Percentiles rank a stretch among this genome's conserved stretches.
Conservation (phyloP, 2,329 filamentous ascomycete species). For the Fonsecaea erecta region DNA sequence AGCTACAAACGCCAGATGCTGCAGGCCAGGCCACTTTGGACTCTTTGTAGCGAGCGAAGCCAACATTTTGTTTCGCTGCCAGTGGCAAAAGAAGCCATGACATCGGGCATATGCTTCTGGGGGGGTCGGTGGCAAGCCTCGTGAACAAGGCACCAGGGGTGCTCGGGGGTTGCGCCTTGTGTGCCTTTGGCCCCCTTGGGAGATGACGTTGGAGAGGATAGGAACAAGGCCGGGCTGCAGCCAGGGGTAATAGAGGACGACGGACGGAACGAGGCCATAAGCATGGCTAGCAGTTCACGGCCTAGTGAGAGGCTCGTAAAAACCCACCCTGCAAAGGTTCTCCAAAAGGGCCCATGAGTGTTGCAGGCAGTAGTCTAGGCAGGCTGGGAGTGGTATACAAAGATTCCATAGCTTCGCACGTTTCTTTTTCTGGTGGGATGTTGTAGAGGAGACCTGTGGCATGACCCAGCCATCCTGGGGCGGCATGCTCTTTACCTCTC, state of each 20-base stretch:
- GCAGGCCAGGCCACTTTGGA: conserved; percentile 2
- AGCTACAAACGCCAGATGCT: conserved; percentile 13
- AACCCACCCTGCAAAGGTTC: not conserved
- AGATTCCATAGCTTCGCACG: not conserved
- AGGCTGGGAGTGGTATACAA: not conserved
- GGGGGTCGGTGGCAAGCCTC: not conserved
- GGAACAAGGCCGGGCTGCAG: not conserved
- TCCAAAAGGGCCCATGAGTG: not conserved
- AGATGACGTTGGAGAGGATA: not conserved
- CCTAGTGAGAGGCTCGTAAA: not conserved
- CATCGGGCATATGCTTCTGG: not conserved
- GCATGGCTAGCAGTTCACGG: not conserved
- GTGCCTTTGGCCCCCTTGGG: not conserved
- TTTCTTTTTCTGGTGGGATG: not conserved
- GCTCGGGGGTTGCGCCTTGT: conserved; percentile 3
- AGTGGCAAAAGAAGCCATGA: conserved; percentile 16
- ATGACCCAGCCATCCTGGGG: no score
- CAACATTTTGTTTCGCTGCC: conserved; percentile 10
- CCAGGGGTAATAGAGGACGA: not conserved
- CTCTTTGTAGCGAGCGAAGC: conserved; percentile 9
- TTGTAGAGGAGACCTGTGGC: not conserved
- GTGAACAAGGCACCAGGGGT: conserved; percentile 7
- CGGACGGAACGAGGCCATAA: not conserved
- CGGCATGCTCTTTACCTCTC: no score
- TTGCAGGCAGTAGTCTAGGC: not conserved